Evolutionary conservation across 306 rosid genomes (phyloP).

Genomic region (Sphenostylis stenocarpa): DNA sequence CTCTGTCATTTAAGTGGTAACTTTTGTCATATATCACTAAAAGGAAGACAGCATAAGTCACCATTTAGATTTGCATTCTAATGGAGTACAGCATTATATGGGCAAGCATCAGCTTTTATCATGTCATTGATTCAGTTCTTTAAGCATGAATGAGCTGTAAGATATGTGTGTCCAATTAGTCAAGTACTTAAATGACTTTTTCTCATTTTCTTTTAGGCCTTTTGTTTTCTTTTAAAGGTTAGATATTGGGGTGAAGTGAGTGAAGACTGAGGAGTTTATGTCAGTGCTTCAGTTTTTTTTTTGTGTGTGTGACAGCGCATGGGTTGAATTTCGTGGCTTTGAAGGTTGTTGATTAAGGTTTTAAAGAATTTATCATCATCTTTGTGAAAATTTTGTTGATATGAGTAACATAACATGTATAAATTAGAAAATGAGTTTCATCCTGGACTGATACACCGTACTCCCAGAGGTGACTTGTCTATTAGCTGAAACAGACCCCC

Average conservation of each 20-base stretch:
- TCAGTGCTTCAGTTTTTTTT: conserved; percentile 4
- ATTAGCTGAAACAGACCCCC: not conserved
- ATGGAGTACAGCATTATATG: conserved; percentile 33
- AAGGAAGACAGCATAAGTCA: conserved; percentile 42
- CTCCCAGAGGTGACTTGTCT: not conserved
- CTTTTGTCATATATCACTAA: conserved; percentile 37
- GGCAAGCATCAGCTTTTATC: conserved; percentile 53
- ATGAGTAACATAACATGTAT: not conserved
- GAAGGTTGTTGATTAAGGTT: not conserved
- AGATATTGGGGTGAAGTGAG: conserved; percentile 11
- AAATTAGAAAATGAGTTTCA: not conserved
- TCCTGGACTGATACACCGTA: not conserved
- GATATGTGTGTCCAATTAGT: conserved; percentile 30
- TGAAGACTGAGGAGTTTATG: not conserved
- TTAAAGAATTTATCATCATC: too few species aligned
- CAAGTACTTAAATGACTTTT: conserved; percentile 38
- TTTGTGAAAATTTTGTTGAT: not conserved
- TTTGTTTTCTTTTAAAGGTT: conserved; percentile 18
- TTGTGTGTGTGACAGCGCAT: conserved; percentile 7
- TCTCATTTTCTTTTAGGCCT: conserved; percentile 14
- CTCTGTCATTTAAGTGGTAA: conserved; percentile 22
- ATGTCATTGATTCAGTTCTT: conserved; percentile 44
- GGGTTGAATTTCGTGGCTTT: not conserved
- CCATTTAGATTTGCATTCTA: conserved; percentile 41
- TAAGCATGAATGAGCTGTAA: conserved; percentile 46